Evolutionary conservation across 2,329 filamentous ascomycete genomes (phyloP).

Genomic region (Xylariaceae sp.): DNA sequence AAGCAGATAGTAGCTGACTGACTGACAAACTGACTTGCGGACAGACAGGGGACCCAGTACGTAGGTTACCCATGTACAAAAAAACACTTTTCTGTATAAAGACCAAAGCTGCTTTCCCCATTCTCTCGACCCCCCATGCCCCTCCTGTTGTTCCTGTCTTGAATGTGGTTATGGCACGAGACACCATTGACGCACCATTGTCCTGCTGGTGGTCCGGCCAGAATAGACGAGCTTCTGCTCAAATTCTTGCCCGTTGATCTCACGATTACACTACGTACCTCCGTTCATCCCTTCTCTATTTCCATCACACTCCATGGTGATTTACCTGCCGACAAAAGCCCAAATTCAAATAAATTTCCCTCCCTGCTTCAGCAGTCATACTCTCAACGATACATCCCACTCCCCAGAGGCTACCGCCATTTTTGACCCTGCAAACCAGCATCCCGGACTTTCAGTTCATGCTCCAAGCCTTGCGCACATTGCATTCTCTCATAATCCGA

Average conservation of each 20-base stretch:
- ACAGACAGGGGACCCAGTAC: constrained; percentile 8
- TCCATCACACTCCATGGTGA: too few relatives aligned
- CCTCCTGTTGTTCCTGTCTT: constrained; percentile 6
- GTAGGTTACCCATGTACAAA: constrained; percentile 12
- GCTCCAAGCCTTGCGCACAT: constrained; percentile 3
- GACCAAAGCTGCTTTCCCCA: constrained; percentile 8
- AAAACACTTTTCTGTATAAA: constrained; percentile 8
- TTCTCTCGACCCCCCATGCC: constrained; percentile 3
- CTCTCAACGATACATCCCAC: too few relatives aligned
- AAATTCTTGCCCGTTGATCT: too few relatives aligned
- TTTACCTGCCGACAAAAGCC: too few relatives aligned
- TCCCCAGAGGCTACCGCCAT: too few relatives aligned
- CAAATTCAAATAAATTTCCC: too few relatives aligned
- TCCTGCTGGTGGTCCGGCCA: constrained; percentile 7
- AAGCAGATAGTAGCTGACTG: too few relatives aligned
- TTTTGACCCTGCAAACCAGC: too few relatives aligned
- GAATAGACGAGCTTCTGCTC: constrained; percentile 3
- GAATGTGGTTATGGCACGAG: constrained; percentile 9
- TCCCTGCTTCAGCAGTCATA: too few relatives aligned
- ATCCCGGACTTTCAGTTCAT: constrained; percentile 9
- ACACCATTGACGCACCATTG: constrained; percentile 6
- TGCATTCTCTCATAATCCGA: neutral
- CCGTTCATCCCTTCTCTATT: too few relatives aligned
- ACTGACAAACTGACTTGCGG: too few relatives aligned
- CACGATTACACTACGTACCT: too few relatives aligned